Conservation (phyloP, 192 early-diverging fungal species). For the Gamsiella multidivaricata region DNA sequence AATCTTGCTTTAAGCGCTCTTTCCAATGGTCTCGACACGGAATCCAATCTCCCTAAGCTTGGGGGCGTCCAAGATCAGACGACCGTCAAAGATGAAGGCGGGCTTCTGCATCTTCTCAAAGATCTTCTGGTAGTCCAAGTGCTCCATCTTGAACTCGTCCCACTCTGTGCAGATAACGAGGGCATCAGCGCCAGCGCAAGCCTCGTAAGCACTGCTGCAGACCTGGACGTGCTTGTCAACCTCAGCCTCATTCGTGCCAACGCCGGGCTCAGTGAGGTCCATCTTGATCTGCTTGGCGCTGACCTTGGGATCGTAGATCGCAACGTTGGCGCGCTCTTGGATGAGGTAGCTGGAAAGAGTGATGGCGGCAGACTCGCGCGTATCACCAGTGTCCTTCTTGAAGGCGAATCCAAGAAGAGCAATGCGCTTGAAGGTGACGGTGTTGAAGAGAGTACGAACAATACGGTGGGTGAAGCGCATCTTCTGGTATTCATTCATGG, state of each 20-base stretch:
- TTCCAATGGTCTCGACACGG: conserved; percentile 75
- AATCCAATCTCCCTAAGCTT: conserved; percentile 84
- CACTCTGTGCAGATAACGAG: conserved; percentile 89
- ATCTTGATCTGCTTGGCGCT: conserved; percentile 71
- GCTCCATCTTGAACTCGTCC: conserved; percentile 85
- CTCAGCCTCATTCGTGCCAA: conserved; percentile 57
- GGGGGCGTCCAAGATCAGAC: conserved; percentile 76
- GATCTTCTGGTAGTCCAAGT: conserved; percentile 75
- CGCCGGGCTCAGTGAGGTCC: conserved; percentile 72
- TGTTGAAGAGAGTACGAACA: conserved; percentile 79
- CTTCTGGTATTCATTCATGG: conserved; percentile 94
- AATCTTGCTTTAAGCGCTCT: conserved; percentile 24
- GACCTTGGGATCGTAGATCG: conserved; percentile 94
- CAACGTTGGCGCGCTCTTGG: conserved; percentile 77
- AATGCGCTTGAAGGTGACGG: conserved; percentile 82
- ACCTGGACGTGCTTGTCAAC: conserved; percentile 75
- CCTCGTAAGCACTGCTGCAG: conserved; percentile 72
- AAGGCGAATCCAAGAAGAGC: conserved; percentile 92
- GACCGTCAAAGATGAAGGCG: conserved; percentile 92
- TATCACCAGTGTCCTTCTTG: conserved; percentile 95
- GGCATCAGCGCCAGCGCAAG: conserved; percentile 77
- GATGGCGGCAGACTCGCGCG: conserved; percentile 93
- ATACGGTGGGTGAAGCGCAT: conserved; percentile 81
- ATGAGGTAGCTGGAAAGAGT: conserved; percentile 83
- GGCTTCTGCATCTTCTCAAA: conserved; percentile 82